Percentiles rank a stretch among this genome's conserved stretches.
Conservation (phyloP, 1,139 yeast species). For the Kodamaea arcana region DNA sequence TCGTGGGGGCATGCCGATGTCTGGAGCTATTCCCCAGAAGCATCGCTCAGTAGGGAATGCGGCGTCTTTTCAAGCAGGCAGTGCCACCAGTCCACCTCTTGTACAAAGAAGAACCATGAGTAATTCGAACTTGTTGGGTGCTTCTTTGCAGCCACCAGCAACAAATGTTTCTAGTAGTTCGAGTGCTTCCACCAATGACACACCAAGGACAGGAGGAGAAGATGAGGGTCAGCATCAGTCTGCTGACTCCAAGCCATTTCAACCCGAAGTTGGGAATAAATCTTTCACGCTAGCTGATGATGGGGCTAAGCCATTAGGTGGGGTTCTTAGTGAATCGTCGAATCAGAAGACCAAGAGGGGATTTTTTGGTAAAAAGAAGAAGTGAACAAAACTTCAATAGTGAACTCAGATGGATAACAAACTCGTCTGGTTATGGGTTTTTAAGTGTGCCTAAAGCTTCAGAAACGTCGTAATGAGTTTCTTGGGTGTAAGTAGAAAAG, state of each 20-base stretch:
- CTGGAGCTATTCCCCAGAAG: constrained; percentile 15
- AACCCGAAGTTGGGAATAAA: too few relatives aligned
- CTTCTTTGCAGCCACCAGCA: constrained; percentile 25
- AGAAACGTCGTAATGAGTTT: too few relatives aligned
- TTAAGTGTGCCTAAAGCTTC: too few relatives aligned
- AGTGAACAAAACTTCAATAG: too few relatives aligned
- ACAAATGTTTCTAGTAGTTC: constrained; percentile 24
- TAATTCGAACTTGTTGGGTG: constrained; percentile 8
- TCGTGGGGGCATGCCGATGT: constrained; percentile 49
- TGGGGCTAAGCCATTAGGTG: constrained; percentile 36
- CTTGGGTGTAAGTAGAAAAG: too few relatives aligned
- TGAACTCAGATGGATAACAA: too few relatives aligned
- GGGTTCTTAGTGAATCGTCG: constrained; percentile 17
- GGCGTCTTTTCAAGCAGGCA: neutral
- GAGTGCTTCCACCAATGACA: constrained; percentile 27
- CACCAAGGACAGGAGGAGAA: constrained; percentile 23
- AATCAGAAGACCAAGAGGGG: constrained; percentile 31
- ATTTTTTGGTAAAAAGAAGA: constrained; percentile 27
- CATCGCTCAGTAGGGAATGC: constrained; percentile 13
- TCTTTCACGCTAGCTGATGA: too few relatives aligned
- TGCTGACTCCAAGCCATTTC: constrained; percentile 2
- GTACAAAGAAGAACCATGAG: constrained; percentile 16
- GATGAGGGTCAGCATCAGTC: neutral
- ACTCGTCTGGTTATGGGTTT: too few relatives aligned
- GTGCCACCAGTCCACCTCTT: constrained; percentile 8